These are phyloP conservation scores for Tinospora cordifolia DNA, from an alignment of 164 flowering plant species.

Conservation along the genomic window DNA sequence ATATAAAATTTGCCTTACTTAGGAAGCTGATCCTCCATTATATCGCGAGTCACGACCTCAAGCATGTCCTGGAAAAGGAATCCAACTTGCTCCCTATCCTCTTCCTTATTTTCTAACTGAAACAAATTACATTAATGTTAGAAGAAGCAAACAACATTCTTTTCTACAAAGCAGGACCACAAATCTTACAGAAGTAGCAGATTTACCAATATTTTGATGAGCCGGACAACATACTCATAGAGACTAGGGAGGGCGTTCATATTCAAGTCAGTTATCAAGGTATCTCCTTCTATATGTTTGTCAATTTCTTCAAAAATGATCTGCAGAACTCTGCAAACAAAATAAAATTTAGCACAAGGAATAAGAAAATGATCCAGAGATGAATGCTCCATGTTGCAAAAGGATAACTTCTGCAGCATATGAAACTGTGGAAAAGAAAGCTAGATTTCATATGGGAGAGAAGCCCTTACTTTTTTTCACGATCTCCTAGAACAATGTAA, in stretches of 20 bases:
- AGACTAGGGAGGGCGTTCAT: conserved; percentile 79
- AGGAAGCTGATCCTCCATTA: conserved; percentile 66
- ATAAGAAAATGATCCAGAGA: conserved; percentile 1
- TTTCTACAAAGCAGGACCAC: not conserved
- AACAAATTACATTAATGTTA: conserved; percentile 7
- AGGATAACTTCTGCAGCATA: not conserved
- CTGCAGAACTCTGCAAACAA: conserved; percentile 55
- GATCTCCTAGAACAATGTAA: conserved; percentile 49
- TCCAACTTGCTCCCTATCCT: conserved; percentile 67
- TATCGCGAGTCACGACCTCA: conserved; percentile 83
- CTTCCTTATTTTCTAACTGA: conserved; percentile 60
- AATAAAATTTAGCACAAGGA: not conserved
- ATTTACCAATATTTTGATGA: conserved; percentile 59
- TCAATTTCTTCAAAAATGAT: conserved; percentile 62
- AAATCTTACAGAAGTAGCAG: not conserved
- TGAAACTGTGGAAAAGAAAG: no score
- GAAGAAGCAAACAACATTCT: not conserved
- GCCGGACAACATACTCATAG: conserved; percentile 64
- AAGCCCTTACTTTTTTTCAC: conserved; percentile 52
- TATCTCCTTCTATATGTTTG: conserved; percentile 41
- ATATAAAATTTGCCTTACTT: conserved; percentile 35
- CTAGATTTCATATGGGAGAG: not conserved
- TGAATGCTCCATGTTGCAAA: no score
- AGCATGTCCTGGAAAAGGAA: conserved; percentile 93
- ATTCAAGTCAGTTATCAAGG: conserved; percentile 49